Evolutionary conservation across 2,329 filamentous ascomycete genomes (phyloP), one percentile per base, ranked within the genome.

Genomic region (Talaromyces atroroseus): DNA sequence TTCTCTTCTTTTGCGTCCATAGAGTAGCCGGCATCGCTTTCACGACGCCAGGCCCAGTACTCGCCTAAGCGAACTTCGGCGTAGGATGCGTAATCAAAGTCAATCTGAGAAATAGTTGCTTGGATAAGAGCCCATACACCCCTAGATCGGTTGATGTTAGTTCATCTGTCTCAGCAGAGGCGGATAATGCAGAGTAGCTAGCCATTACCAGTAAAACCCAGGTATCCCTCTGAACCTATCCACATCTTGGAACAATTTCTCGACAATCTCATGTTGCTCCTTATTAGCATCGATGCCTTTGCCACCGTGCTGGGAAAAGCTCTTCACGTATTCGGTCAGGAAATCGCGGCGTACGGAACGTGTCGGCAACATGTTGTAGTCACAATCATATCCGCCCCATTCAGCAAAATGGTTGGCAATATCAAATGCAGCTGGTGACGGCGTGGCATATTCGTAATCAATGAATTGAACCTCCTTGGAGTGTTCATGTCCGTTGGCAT

Each of bases 401-500:
- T 99, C 94, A 49, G 94, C 91, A 70, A 99, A 96, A 78, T 99
- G 94, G 76, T 99, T 99, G 51, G 92, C 88, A 64, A 99, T 86
- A 71, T 99, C 94, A 74, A 99, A 99, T 1, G 92, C 92, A 3
- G 92, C 91, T 1, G 92, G 92, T 0, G 92, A 92, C 2, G 94
- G 92, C 4, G 90, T 94, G 14, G 92, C 91, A 73, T 99, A 99
- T 73, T 99, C 94, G 77, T 97, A 99, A 75, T 99, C 94, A 71
- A 99, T 99, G 74, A 99, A 97, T 68, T 83, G 83, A 55, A 92
- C 87, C 2, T 75, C 79, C 49, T 81, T 77, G 23, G 78, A 69
- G 34, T 71, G 70, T 59, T 54, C 59, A 2, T 58, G 26, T 16
- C 46, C 38, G 6, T 47, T 49, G 16, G 20, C 24, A 18, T 12